Percentiles rank a stretch among this genome's conserved stretches.
phyloP scores from a whole-genome alignment of 2,329 filamentous ascomycete genomes.

The Colletotrichum spaethianum region DNA sequence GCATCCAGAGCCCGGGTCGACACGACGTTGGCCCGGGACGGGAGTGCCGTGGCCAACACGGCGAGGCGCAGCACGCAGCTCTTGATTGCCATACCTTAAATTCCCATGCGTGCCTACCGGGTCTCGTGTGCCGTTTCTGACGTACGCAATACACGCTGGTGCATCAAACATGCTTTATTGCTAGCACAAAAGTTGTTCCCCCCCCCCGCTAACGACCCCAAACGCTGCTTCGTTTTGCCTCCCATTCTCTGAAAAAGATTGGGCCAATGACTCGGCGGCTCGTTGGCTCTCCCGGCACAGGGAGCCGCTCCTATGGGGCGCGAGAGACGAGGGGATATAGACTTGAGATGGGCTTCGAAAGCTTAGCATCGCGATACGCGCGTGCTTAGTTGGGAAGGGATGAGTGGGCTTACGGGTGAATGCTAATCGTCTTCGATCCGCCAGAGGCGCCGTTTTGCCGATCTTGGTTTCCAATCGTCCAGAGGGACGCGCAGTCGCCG shows the following conservation, averaged over 20 bases:
- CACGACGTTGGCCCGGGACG: background rate
- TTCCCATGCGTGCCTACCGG: background rate
- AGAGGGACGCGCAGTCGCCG: background rate
- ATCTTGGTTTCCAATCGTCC: background rate
- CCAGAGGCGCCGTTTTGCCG: background rate
- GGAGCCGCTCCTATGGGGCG: background rate
- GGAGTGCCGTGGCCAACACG: background rate
- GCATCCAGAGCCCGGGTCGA: background rate
- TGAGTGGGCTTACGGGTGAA: too few relatives aligned
- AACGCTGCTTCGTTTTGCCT: background rate
- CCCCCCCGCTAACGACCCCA: background rate
- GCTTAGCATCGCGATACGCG: slow-evolving; percentile 6
- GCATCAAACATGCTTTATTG: background rate
- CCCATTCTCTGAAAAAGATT: too few relatives aligned
- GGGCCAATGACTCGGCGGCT: background rate
- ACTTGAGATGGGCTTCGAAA: slow-evolving; percentile 1
- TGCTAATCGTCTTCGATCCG: too few relatives aligned
- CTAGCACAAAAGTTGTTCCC: background rate
- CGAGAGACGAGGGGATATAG: background rate
- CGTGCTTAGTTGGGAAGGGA: background rate
- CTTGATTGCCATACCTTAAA: slow-evolving; percentile 1
- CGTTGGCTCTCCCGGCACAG: background rate
- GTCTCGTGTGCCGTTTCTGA: background rate
- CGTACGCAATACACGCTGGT: background rate
- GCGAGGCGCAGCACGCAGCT: slow-evolving; percentile 5